Conservation (phyloP, 2,329 filamentous ascomycete genomes). For the Apiospora koreana region DNA sequence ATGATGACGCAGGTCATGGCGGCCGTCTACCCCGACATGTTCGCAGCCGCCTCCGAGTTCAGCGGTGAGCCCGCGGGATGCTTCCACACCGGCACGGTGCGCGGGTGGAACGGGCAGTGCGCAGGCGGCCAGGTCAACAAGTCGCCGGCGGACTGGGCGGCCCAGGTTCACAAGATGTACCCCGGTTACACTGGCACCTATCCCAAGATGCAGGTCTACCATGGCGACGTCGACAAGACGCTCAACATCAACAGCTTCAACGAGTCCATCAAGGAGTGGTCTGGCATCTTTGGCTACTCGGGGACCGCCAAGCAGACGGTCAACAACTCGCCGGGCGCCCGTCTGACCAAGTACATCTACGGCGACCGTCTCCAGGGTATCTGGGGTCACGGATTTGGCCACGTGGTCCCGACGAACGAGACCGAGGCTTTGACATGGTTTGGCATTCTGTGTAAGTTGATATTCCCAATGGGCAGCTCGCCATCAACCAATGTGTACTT, state of each 20-base stretch:
- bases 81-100: slow-evolving; percentile 40
- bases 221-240: slow-evolving; percentile 34
- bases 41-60: slow-evolving; percentile 45
- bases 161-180: slow-evolving; percentile 42
- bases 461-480: neutral
- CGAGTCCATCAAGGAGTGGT: slow-evolving; percentile 38
- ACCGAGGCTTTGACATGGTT: slow-evolving; percentile 26
- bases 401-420: slow-evolving; percentile 21
- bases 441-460: slow-evolving; percentile 16
- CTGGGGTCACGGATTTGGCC: slow-evolving; percentile 20
- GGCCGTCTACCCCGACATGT: slow-evolving; percentile 49
- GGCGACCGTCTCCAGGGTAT: slow-evolving; percentile 25
- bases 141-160: slow-evolving; percentile 49
- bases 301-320: slow-evolving; percentile 17
- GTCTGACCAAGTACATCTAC: slow-evolving; percentile 24
- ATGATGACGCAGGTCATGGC: slow-evolving; percentile 55
- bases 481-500: neutral
- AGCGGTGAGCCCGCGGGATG: slow-evolving; percentile 47
- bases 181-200: slow-evolving; percentile 32
- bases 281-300: slow-evolving; percentile 36
- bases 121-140: slow-evolving; percentile 45
- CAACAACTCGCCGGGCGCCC: slow-evolving; percentile 18
- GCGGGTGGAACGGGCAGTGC: slow-evolving; percentile 54
- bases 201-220: slow-evolving; percentile 34
- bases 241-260: slow-evolving; percentile 30